Evolutionary conservation across 1,139 yeast genomes (phyloP), one percentile per base, ranked within the genome.

Genomic region (Zygotorulaspora mrakii): DNA sequence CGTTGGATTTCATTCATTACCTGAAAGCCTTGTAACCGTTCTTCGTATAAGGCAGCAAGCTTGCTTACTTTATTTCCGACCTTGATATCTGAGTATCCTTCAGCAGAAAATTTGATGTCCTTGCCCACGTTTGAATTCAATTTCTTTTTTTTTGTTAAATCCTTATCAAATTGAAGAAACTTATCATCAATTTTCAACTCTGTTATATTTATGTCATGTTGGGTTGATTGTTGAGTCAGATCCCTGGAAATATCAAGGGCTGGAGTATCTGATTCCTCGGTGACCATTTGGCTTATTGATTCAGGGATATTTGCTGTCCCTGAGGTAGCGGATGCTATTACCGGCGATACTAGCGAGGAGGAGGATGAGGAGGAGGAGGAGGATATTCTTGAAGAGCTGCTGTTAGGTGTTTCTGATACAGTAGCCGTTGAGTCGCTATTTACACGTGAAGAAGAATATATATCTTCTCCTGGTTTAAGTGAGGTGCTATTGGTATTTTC

Each of bases 11-110:
- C 60, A 40, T 67, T 65, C 46, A 76, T 62, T 21, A 75, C 65
- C 47, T 73, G 73, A 38, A 76, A 59, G 3, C 79, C 81, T 50
- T 72, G 70, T 12, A 73, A 59, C 49, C 82, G 64, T 53, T 77
- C 81, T 52, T 77, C 82, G 49, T 72, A 77, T 37, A 77, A 57
- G 41, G 67, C 70, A 5, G 82, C 78, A 44, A 77, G 65, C 53
- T 73, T 74, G 14, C 77, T 70, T 2, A 77, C 82, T 57, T 73
- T 76, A 31, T 74, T 62, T 5, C 76, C 78, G 2, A 55, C 48
- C 26, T 77, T 56, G 9, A 76, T 70, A 4, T 73, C 77, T 1
- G 79, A 76, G 38, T 59, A 60, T 36, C 69, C 68, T 41, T 67
- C 70, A 8, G 39, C 40, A 5, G 62, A 53, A 33, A 58, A 57